Conservation (phyloP, 2,329 filamentous ascomycete genomes). For the Cladosporium sp. region DNA sequence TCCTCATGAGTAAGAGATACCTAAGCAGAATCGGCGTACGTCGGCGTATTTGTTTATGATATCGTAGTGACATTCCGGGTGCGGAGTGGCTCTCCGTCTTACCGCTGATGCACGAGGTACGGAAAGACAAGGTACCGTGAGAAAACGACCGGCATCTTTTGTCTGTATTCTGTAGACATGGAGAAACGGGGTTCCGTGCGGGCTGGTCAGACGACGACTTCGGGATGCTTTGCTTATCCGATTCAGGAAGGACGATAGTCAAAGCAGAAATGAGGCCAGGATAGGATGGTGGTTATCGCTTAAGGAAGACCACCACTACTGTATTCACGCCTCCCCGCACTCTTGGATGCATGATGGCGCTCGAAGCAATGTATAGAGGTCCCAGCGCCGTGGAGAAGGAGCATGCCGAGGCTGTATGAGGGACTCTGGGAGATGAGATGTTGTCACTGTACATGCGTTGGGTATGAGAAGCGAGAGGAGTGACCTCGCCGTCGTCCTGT, state of each 20-base stretch:
- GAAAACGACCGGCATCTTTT: too few relatives aligned
- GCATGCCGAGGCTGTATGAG: background rate
- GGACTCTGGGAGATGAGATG: background rate
- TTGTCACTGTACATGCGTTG: background rate
- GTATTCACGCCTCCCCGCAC: slow-evolving; percentile 3
- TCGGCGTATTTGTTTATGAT: background rate
- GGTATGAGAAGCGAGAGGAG: background rate
- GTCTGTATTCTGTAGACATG: too few relatives aligned
- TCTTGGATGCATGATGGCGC: background rate
- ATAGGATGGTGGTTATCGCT: background rate
- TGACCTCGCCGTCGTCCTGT: background rate
- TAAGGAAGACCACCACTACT: too few relatives aligned
- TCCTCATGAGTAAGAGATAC: too few relatives aligned
- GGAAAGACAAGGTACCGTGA: background rate
- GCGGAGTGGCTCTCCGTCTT: background rate
- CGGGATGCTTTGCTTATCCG: background rate
- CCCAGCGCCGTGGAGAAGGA: slow-evolving; percentile 9
- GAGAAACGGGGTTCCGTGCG: too few relatives aligned
- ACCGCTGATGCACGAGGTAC: background rate
- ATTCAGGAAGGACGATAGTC: background rate
- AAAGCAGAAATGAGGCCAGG: background rate
- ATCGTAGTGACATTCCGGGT: background rate
- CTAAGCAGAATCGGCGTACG: background rate
- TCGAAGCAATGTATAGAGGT: background rate
- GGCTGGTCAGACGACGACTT: too few relatives aligned